Evolutionary conservation across 2,329 filamentous ascomycete genomes (phyloP), one percentile per base, ranked within the genome.

Genomic region (Colletotrichum sublineola): DNA sequence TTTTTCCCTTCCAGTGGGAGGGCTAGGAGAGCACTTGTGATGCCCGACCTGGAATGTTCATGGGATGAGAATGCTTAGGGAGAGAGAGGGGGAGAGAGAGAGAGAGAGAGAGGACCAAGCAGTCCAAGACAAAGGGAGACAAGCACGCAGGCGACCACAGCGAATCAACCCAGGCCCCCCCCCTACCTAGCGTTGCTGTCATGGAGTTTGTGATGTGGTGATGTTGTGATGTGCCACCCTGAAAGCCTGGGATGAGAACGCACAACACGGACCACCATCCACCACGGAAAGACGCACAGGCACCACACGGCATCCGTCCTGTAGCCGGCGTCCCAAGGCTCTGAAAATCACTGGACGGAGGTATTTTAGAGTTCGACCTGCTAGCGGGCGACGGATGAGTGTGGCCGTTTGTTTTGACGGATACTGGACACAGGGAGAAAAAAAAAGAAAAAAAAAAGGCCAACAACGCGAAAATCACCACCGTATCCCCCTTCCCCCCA

Each of bases 181-280:
- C 11, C 1, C 18, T 9, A n/a, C 18, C 6, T 46, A 52, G n/a
- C 15, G 12, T n/a, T 57, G 55, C 5, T 53, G 46, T 11, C 46
- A 53, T 53, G 40, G 44, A 33, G 33, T 63, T 29, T 52, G 33
- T 33, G 24, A 31, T n/a, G 24, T 24, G 24, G 24, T 24, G 24
- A 24, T 24, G 24, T 24, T 24, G 24, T 24, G 24, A 24, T 24
- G 20, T 8, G 36, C 61, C 40, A 38, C 60, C 44, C 33, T 52
- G 46, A n/a, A 52, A 40, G 31, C 31, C 20, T 63, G 31, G 46
- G n/a, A 48, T 48, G 12, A n/a, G 36, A 46, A n/a, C 18, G 46
- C 44, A 38, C 60, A 52, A 52, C 60, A 67, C 65, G 38, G 65
- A 67, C 65, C 65, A 67, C 65, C 65, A 67, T 40, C 44, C 65